Base-by-base conservation (phyloP, 805 yeast species). In the Ogataea saltuana region DNA sequence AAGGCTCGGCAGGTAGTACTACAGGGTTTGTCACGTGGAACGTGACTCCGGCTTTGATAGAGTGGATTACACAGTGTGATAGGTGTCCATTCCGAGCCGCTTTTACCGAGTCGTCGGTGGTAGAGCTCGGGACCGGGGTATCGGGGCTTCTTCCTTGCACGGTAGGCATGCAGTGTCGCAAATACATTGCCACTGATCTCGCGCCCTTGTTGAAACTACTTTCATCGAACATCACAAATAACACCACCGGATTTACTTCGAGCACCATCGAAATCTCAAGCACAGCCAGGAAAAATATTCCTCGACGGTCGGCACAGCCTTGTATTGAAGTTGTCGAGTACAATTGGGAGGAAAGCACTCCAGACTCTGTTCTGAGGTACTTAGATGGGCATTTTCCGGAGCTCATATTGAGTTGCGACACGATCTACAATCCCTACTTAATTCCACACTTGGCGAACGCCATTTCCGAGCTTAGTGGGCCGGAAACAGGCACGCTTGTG, bases 1-100 rank as follows among this genome's bases (percentile, higher is more conserved):
- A 61, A 19, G 53, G 56, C 1, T 56, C 66, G 20, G 30, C 62
- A 12, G 67, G 75, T 15, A 49, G 60, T 19, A 74, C 83, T 4
- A 81, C 88, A 0, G 89, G 89, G 10, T 83, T 76, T 46, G 73
- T 82, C 4, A 65, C 81, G 29, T 83, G 89, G 89, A 64, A 66
- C 31, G 65, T 78, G 1, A 68, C 80, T 1, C 68, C 72, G 2
- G 55, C 66, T 2, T 63, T 83, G 29, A 70, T 70, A 1, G 73
- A 78, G 32, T 83, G 88, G 88, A 35, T 80, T 2, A 17, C 70
- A n/a, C 27, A 23, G 10, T 23, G 20, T 22, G 38, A 34, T 10
- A 22, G 29, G 16, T 34, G 38, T 25, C 38, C 38, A 17, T 34
- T 34, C 38, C 8, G 19, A 15, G 22, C 27, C 15, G 19, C 27